Evolutionary conservation across 441 rosid species (phyloP), one percentile per base, ranked within the genome.

Genomic region (Mallotus japonicus): DNA sequence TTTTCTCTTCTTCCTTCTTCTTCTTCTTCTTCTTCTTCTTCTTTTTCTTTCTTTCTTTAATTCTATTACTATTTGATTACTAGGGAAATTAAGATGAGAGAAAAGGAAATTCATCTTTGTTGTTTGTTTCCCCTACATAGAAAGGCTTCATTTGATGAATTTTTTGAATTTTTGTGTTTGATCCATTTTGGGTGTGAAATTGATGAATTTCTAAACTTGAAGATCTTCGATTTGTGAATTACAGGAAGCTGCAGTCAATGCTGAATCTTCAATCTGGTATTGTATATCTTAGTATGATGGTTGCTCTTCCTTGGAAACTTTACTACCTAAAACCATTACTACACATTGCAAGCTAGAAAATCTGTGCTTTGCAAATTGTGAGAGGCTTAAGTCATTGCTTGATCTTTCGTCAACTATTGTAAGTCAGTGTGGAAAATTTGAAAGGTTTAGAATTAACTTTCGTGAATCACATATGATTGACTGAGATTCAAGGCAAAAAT

Each of bases 351-450:
- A 72, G 46, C 78, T 84, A 19, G 42, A 10, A 54, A 14, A 11
- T 49, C 85, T 88, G 49, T 5, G 58, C 2, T 28, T 89, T 62
- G 73, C 73, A 10, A 55, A 73, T 53, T 85, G 87, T 54, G 76
- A 34, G 70, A 77, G 76, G 73, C 89, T 87, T 44, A 75, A 73
- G 68, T 80, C 82, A 59, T 62, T 86, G 72, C 87, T 87, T 0
- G 81, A 80, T 42, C 86, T 87, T 79, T 85, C 80, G 22, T 73
- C 78, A 19, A 8, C 49, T 58, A 68, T 74, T 19, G 15, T 59
- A 56, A 58, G 67, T 12, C 44, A 75, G 62, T 53, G 69, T 77
- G 49, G 73, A 80, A 15, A 67, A 76, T 61, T 84, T 71, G 54
- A 62, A 63, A 22, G 40, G n/a, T 16, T 69, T 58, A 19, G 10